Base-by-base conservation (phyloP, 2,329 filamentous ascomycete genomes). In the Fusarium sulawesiense region DNA sequence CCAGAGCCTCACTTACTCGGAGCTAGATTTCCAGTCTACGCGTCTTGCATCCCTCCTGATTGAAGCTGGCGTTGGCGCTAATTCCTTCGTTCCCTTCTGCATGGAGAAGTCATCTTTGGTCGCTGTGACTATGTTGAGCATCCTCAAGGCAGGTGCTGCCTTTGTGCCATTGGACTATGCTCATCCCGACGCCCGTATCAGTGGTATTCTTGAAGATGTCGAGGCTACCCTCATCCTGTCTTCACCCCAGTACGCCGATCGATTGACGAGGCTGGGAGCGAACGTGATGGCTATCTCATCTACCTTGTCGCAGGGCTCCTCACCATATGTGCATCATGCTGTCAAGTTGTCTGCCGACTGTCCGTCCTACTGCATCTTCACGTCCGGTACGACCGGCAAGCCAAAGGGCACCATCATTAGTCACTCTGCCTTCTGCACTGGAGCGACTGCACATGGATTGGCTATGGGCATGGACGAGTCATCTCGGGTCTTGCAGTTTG, bases 1-100 rank as follows among this genome's bases (percentile, higher is more conserved):
- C 53, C 79, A 79, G 7, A 67, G 60, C 21, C 79, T 83, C 44
- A 82, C 81, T 3, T 84, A 83, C 54, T 49, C 68, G 29, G 78
- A 84, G 16, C 73, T 84, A 7, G 78, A 63, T 10, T 21, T 8
- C 13, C 44, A 55, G 6, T 66, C 66, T 0, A 56, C 48, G 2
- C 8, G 7, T 14, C 66, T 70, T 18, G 32, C 66, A 9, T 2
- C 12, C 12, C 3, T 20, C 0, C 8, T 70, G 5, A 6, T 55
- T 2, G 40, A 48, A 21, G 25, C 21, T 16, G 66, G 66, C 1
- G 12, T 70, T 12, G 12, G n/a, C 6, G 27, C n/a, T 1, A 11
- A 32, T 4, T 58, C 61, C 0, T 45, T 55, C 3, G 53, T 70
- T 8, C 66, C 66, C 0, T 70, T 70, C 2, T 70, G 66, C 5